These are phyloP conservation scores for Mucor racemosus DNA, from an alignment of 371 early-diverging fungal species.

Conservation along the genomic window DNA sequence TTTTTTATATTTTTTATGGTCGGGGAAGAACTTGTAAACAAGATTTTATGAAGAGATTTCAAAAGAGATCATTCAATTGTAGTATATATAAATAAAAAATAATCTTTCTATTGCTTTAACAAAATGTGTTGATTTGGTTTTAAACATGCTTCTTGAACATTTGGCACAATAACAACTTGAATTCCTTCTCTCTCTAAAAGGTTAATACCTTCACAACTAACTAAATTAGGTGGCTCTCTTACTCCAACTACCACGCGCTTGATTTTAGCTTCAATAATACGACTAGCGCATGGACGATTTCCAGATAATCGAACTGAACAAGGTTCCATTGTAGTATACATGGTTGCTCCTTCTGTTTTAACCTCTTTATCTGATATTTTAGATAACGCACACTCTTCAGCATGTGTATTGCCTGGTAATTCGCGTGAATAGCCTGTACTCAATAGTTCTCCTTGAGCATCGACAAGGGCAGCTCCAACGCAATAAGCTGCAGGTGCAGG, in stretches of 20 bases:
- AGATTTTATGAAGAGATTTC: neutral
- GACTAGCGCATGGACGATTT: constrained; percentile 71
- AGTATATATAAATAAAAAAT: constrained; percentile 10
- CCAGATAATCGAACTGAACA: constrained; percentile 82
- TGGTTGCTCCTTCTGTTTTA: constrained; percentile 44
- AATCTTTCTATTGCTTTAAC: constrained; percentile 6
- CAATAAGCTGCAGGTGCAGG: constrained; percentile 87
- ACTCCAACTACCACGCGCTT: constrained; percentile 85
- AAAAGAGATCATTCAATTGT: constrained; percentile 2
- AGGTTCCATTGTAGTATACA: constrained; percentile 95
- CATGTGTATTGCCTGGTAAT: constrained; percentile 91
- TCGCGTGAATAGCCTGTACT: constrained; percentile 86
- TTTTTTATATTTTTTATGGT: constrained; percentile 3
- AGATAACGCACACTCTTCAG: constrained; percentile 81
- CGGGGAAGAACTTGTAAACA: constrained; percentile 9
- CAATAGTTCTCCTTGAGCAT: constrained; percentile 51
- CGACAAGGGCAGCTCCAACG: constrained; percentile 88
- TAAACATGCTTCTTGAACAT: constrained; percentile 74
- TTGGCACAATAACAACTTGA: constrained; percentile 66
- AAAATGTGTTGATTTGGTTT: constrained; percentile 73
- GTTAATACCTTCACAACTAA: constrained; percentile 71
- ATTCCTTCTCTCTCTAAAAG: constrained; percentile 66
- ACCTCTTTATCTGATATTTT: constrained; percentile 54
- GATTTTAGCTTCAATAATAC: constrained; percentile 73
- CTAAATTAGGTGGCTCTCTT: constrained; percentile 85